Evolutionary conservation across 768 basidiomycete species (phyloP).

Genomic region (Lactarius vividus): DNA sequence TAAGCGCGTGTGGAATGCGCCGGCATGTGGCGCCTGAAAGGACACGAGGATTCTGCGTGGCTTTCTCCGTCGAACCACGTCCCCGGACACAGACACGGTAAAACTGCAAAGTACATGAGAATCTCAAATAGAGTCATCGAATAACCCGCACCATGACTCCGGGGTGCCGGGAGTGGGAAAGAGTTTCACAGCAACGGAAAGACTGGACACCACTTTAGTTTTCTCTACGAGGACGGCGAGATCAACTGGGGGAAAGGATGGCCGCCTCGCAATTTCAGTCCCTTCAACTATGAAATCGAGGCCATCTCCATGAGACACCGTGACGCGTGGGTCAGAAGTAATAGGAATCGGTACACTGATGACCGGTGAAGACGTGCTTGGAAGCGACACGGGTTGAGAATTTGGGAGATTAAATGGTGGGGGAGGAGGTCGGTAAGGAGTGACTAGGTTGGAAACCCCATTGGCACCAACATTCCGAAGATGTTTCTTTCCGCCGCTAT

Average conservation of each 20-base stretch:
- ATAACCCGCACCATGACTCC: conserved; percentile 2
- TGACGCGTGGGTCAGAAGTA: not conserved
- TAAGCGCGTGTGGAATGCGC: not conserved
- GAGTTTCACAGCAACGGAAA: not conserved
- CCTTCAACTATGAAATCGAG: conserved; percentile 8
- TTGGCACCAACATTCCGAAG: not conserved
- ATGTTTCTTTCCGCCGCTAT: not conserved
- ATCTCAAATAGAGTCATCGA: not conserved
- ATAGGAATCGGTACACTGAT: not conserved
- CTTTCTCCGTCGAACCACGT: not conserved
- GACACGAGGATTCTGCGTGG: conserved; percentile 2
- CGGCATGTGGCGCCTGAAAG: conserved; percentile 6
- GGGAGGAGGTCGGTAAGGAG: too few species aligned
- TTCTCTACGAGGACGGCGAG: not conserved
- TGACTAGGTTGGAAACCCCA: too few species aligned
- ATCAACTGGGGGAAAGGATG: not conserved
- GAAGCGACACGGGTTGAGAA: too few species aligned
- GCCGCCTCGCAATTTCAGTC: not conserved
- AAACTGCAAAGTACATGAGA: conserved; percentile 10
- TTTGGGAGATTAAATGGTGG: too few species aligned
- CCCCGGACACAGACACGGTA: not conserved
- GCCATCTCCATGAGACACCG: conserved; percentile 12
- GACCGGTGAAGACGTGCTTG: too few species aligned
- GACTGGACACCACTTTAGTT: not conserved
- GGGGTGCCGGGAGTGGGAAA: not conserved